Conservation (phyloP, 768 basidiomycete species). For the Daedaleopsis nitida region DNA sequence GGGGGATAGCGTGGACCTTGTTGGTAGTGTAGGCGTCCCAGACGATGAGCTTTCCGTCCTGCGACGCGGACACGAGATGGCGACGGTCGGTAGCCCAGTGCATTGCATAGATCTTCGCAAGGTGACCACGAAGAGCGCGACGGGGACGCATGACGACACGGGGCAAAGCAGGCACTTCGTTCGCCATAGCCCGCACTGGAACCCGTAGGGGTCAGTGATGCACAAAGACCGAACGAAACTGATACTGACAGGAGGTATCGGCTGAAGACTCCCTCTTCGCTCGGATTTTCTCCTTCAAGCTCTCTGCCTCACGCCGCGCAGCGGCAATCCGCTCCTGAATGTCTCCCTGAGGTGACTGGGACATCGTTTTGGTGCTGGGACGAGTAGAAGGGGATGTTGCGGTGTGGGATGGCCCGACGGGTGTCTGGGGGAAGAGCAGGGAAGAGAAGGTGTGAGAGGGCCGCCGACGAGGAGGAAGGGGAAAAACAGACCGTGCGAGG, state of each 20-base stretch:
- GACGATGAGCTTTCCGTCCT: slow-evolving; percentile 98
- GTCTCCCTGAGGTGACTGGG: slow-evolving; percentile 73
- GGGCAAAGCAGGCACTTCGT: slow-evolving; percentile 93
- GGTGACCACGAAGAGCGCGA: slow-evolving; percentile 92
- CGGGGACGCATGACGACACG: slow-evolving; percentile 97
- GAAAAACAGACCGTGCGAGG: slow-evolving; percentile 17
- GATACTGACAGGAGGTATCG: slow-evolving; percentile 90
- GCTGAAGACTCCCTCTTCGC: slow-evolving; percentile 95
- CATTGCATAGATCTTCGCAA: slow-evolving; percentile 99
- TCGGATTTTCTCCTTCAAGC: slow-evolving; percentile 97
- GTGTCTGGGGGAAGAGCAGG: neutral
- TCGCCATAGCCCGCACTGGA: slow-evolving; percentile 96
- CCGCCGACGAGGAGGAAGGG: neutral
- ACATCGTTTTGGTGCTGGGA: slow-evolving; percentile 47
- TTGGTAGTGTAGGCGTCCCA: slow-evolving; percentile 99
- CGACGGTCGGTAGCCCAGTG: slow-evolving; percentile 98
- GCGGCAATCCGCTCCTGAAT: slow-evolving; percentile 94
- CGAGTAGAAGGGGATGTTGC: neutral
- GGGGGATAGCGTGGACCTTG: slow-evolving; percentile 98
- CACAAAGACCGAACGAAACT: slow-evolving; percentile 1
- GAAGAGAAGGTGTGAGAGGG: neutral
- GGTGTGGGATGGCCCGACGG: neutral
- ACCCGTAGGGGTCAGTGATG: neutral
- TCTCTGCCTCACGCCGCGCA: slow-evolving; percentile 95
- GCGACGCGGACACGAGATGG: slow-evolving; percentile 98